phyloP scores from a whole-genome alignment of 1,139 yeast genomes.

The Debaryomyces udenii region DNA sequence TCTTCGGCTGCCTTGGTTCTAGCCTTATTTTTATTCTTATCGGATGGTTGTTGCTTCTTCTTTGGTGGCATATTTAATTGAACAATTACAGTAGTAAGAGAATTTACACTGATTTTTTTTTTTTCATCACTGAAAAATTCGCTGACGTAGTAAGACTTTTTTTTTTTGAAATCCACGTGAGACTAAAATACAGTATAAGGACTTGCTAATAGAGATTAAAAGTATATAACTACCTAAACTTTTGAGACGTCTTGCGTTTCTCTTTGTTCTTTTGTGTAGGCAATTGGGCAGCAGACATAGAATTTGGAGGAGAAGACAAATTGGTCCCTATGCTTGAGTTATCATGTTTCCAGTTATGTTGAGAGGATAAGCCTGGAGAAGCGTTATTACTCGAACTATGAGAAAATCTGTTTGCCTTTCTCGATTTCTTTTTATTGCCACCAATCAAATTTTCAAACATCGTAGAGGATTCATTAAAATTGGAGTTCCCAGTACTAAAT shows the following conservation, averaged over 20 bases:
- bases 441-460: constrained; percentile 35
- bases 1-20: constrained; percentile 76
- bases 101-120: constrained; percentile 3
- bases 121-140: constrained; percentile 7
- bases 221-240: constrained; percentile 16
- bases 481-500: background rate
- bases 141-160: constrained; percentile 11
- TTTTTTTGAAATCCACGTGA: constrained; percentile 7
- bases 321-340: constrained; percentile 5
- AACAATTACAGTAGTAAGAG: constrained; percentile 2
- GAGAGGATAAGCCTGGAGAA: constrained; percentile 12
- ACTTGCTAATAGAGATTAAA: background rate
- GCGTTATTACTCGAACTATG: constrained; percentile 13
- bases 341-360: constrained; percentile 13
- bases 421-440: constrained; percentile 29
- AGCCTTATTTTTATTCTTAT: constrained; percentile 66
- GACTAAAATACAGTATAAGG: background rate
- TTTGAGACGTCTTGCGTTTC: constrained; percentile 26
- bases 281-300: constrained; percentile 15
- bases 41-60: constrained; percentile 64
- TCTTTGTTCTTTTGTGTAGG: constrained; percentile 17
- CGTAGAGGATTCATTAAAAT: constrained; percentile 15
- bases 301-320: constrained; percentile 13
- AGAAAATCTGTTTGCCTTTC: constrained; percentile 20
- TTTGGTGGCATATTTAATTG: constrained; percentile 64